phyloP scores from a whole-genome alignment of 768 basidiomycete genomes.

The Termitomyces sp. region DNA sequence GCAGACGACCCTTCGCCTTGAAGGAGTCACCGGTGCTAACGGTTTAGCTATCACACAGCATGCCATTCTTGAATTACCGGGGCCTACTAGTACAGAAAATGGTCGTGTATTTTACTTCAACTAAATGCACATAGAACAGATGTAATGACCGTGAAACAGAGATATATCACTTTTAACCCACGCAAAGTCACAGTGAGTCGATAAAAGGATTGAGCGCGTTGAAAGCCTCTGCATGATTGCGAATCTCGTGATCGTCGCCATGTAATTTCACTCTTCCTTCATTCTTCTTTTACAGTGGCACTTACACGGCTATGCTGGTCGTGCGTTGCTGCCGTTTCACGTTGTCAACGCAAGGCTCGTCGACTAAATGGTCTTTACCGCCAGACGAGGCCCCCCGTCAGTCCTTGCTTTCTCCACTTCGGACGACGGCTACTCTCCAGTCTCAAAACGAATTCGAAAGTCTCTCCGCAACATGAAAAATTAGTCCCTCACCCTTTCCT shows the following conservation, averaged over 20 bases:
- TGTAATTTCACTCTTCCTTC: conserved; percentile 21
- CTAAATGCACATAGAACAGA: too few species aligned
- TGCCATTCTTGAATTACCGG: conserved; percentile 6
- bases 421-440: conserved; percentile 43
- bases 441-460: conserved; percentile 37
- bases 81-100: not conserved
- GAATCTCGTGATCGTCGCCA: not conserved
- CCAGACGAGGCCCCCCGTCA: conserved; percentile 27
- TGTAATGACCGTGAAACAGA: too few species aligned
- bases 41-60: conserved; percentile 3
- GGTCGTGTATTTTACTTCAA: too few species aligned
- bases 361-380: conserved; percentile 31
- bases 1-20: not conserved
- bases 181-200: too few species aligned
- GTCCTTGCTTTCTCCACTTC: conserved; percentile 39
- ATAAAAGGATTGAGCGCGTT: too few species aligned
- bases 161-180: too few species aligned
- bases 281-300: conserved; percentile 14
- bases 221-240: too few species aligned
- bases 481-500: conserved; percentile 66
- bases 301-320: conserved; percentile 26
- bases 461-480: conserved; percentile 72
- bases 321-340: conserved; percentile 16
- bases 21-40: not conserved
- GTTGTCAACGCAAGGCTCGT: conserved; percentile 23